phyloP scores from a whole-genome alignment of 2,329 filamentous ascomycete genomes.

The Hysterium pulicare region DNA sequence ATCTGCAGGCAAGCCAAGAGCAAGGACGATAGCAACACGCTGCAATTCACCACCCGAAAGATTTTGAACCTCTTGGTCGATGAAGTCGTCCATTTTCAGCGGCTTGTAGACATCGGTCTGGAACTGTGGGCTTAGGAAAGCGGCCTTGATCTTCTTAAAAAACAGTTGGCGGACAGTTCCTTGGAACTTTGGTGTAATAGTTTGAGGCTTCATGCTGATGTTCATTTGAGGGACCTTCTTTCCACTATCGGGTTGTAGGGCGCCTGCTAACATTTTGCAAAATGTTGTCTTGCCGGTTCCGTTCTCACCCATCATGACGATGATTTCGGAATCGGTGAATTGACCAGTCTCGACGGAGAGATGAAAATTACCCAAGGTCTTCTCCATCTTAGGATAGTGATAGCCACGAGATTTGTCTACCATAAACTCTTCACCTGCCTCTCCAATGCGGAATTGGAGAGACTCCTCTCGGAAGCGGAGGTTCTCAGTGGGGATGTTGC shows the following conservation, averaged over 20 bases:
- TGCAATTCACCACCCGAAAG: conserved; percentile 99
- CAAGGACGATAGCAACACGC: conserved; percentile 94
- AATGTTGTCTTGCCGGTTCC: conserved; percentile 99
- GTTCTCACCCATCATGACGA: conserved; percentile 99
- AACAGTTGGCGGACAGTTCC: conserved; percentile 96
- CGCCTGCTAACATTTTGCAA: conserved; percentile 92
- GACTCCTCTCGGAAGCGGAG: conserved; percentile 97
- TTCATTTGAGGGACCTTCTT: conserved; percentile 85
- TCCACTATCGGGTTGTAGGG: conserved; percentile 81
- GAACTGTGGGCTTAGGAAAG: conserved; percentile 96
- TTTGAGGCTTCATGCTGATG: conserved; percentile 99
- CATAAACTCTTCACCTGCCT: conserved; percentile 83
- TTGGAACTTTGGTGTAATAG: conserved; percentile 96
- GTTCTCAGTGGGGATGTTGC: conserved; percentile 97
- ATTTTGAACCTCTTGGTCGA: conserved; percentile 99
- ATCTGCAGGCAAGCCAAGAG: conserved; percentile 92
- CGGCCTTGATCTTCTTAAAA: conserved; percentile 99
- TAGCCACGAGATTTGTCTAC: conserved; percentile 82
- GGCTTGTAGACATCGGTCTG: conserved; percentile 99
- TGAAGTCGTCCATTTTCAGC: conserved; percentile 98
- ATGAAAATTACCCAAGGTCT: conserved; percentile 86
- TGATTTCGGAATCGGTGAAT: conserved; percentile 97
- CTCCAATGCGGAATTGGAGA: conserved; percentile 88
- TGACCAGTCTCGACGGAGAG: conserved; percentile 76
- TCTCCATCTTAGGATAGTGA: conserved; percentile 84